These are phyloP conservation scores for Penicillium sp. DNA, from an alignment of 2,329 filamentous ascomycete genomes.

Conservation along the genomic window DNA sequence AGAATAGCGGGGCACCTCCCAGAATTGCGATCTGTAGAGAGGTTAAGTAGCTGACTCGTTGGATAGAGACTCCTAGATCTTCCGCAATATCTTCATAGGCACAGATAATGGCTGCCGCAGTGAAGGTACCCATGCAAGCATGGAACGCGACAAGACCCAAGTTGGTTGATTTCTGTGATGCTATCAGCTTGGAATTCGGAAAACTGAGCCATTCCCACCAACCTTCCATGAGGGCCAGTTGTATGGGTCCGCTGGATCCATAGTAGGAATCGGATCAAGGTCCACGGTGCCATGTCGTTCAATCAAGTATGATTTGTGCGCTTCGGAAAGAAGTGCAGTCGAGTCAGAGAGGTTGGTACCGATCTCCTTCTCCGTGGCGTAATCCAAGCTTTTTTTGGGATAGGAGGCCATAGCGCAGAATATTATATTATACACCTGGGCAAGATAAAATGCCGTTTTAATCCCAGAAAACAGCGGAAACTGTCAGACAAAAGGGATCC, in stretches of 20 bases:
- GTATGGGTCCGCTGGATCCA: constrained; percentile 52
- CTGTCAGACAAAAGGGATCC: background rate
- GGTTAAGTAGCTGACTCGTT: constrained; percentile 53
- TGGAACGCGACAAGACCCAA: constrained; percentile 57
- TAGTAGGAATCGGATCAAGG: constrained; percentile 52
- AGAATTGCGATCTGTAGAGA: constrained; percentile 56
- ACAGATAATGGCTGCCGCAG: constrained; percentile 53
- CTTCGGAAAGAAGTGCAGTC: background rate
- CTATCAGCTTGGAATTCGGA: constrained; percentile 1
- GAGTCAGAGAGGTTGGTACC: background rate
- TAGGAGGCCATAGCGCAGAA: background rate
- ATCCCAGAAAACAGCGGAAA: background rate
- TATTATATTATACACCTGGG: background rate
- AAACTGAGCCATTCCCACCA: background rate
- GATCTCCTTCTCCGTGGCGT: background rate
- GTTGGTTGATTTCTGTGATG: constrained; percentile 50
- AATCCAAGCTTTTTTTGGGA: background rate
- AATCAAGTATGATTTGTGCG: background rate
- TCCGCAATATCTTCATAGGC: constrained; percentile 54
- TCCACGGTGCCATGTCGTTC: constrained; percentile 53
- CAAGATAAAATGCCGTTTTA: background rate
- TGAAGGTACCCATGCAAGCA: constrained; percentile 58
- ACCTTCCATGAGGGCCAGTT: constrained; percentile 56
- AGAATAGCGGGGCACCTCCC: constrained; percentile 55
- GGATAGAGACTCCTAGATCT: constrained; percentile 51